Conservation (phyloP, 2,329 filamentous ascomycete species). For the Davidsoniella australis region DNA sequence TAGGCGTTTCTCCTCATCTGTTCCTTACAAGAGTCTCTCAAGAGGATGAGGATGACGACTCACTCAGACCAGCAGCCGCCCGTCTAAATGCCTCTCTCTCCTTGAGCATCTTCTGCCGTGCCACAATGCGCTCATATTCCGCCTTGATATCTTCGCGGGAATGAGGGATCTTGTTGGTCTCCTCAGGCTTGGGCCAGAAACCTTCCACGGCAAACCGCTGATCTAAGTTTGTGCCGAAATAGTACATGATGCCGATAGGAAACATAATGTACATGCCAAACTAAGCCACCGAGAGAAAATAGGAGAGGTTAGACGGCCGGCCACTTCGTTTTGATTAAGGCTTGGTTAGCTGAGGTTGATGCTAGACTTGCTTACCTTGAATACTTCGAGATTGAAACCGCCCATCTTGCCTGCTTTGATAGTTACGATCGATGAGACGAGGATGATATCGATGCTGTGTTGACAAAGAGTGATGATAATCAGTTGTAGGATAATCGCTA, state of each 20-base stretch:
- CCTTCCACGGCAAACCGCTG: constrained; percentile 71
- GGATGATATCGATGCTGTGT: constrained; percentile 13
- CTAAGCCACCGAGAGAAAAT: constrained; percentile 27
- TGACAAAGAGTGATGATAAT: background rate
- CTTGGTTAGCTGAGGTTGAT: background rate
- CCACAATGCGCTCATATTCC: constrained; percentile 59
- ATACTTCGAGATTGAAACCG: constrained; percentile 81
- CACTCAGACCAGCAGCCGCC: constrained; percentile 15
- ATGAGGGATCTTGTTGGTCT: constrained; percentile 59
- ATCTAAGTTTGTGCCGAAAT: constrained; percentile 97
- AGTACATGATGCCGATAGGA: constrained; percentile 98
- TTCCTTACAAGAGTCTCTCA: too few relatives aligned
- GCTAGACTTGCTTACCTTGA: constrained; percentile 48
- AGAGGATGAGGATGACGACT: constrained; percentile 12
- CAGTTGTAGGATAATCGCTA: background rate
- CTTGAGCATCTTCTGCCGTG: constrained; percentile 57
- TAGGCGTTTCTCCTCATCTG: background rate
- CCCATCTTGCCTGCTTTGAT: constrained; percentile 35
- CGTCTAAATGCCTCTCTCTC: constrained; percentile 25
- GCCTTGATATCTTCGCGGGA: constrained; percentile 68
- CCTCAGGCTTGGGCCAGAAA: constrained; percentile 79
- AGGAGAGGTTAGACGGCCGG: background rate
- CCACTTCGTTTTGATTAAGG: background rate
- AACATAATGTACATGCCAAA: constrained; percentile 99
- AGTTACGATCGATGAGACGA: background rate